phyloP scores from a whole-genome alignment of 352 stramenopile species.

The Hyaloperonospora brassicae region DNA sequence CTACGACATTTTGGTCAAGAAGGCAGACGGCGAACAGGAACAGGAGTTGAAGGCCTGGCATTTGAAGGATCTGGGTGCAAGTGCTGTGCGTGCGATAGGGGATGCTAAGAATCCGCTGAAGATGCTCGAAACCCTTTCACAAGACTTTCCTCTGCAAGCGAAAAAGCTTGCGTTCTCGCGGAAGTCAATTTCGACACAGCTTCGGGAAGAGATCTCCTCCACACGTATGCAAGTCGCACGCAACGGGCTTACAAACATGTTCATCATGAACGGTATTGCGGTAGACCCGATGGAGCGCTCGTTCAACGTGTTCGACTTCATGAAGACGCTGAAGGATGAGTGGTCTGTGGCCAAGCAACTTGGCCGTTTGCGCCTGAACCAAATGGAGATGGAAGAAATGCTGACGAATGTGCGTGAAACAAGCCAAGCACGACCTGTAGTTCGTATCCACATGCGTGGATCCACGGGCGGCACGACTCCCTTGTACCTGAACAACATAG shows the following conservation, averaged over 20 bases:
- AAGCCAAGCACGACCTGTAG: constrained; percentile 32
- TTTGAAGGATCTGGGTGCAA: constrained; percentile 83
- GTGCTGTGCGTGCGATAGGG: constrained; percentile 64
- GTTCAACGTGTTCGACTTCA: constrained; percentile 90
- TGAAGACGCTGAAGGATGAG: constrained; percentile 71
- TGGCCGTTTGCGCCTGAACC: constrained; percentile 34
- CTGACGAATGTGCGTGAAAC: constrained; percentile 46
- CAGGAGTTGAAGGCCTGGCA: constrained; percentile 78
- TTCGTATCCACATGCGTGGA: constrained; percentile 64
- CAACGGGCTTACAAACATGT: constrained; percentile 44
- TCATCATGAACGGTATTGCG: constrained; percentile 84
- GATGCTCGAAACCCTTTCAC: constrained; percentile 67
- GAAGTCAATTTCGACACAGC: constrained; percentile 42
- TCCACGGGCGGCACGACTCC: constrained; percentile 46
- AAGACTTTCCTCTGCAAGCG: constrained; percentile 86
- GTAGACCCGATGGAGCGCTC: constrained; percentile 73
- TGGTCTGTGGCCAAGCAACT: constrained; percentile 70
- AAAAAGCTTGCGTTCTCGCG: constrained; percentile 65
- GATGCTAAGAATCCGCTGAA: constrained; percentile 69
- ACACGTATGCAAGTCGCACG: constrained; percentile 28
- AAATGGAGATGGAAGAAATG: constrained; percentile 49
- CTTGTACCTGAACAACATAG: constrained; percentile 79
- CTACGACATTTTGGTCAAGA: constrained; percentile 40
- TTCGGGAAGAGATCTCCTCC: constrained; percentile 36
- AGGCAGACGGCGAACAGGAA: constrained; percentile 31